These are phyloP conservation scores for Kazachstania sp. DNA, from an alignment of 1,139 yeast species.

Conservation along the genomic window DNA sequence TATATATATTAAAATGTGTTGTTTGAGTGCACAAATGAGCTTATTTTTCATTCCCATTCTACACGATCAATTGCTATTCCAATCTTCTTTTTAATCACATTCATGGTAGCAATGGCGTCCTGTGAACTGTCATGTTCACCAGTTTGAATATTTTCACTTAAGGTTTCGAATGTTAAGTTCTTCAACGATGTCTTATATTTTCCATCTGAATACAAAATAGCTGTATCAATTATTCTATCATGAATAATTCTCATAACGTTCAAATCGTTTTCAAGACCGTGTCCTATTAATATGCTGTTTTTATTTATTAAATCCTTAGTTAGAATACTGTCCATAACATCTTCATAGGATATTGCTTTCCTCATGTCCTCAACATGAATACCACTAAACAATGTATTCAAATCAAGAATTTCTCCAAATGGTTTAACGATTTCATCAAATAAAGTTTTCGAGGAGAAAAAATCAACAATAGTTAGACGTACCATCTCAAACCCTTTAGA, in stretches of 20 bases:
- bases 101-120: conserved; percentile 82
- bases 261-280: conserved; percentile 88
- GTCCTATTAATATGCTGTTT: conserved; percentile 76
- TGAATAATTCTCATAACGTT: conserved; percentile 75
- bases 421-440: conserved; percentile 72
- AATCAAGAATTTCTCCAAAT: conserved; percentile 65
- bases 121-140: conserved; percentile 90
- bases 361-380: conserved; percentile 49
- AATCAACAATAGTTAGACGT: conserved; percentile 75
- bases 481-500: conserved; percentile 79
- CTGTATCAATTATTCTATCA: conserved; percentile 69
- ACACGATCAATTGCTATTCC: conserved; percentile 23
- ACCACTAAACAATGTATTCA: conserved; percentile 84
- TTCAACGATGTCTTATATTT: conserved; percentile 62
- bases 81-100: conserved; percentile 48
- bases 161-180: conserved; percentile 58
- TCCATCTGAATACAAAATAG: conserved; percentile 62
- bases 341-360: conserved; percentile 52
- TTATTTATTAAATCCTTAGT: conserved; percentile 44
- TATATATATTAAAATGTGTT: too few species aligned
- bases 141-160: conserved; percentile 67
- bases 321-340: conserved; percentile 43
- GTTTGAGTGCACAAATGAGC: too few species aligned
- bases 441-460: conserved; percentile 52
- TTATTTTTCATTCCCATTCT: conserved; percentile 15